Evolutionary conservation across 2,329 filamentous ascomycete genomes (phyloP).

Genomic region (Nakataea oryzae): DNA sequence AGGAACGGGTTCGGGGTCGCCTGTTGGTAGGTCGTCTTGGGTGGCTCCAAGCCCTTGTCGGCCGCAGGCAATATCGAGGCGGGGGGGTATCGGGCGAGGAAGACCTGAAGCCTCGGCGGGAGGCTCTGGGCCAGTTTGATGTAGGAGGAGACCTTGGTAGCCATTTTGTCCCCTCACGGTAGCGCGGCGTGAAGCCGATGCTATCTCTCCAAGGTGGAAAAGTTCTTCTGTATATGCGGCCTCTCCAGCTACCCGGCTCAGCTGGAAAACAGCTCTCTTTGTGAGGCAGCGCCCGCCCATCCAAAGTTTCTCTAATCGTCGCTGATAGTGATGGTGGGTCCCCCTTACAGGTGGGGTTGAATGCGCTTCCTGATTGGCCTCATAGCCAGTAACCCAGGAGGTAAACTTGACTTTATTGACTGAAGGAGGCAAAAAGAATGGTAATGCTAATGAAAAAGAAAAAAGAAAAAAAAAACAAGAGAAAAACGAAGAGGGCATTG

Average conservation of each 20-base stretch:
- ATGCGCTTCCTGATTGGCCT: background rate
- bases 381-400: too few species aligned
- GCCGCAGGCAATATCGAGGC: conserved; percentile 41
- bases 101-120: conserved; percentile 67
- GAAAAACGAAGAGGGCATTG: background rate
- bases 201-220: background rate
- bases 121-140: conserved; percentile 59
- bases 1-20: conserved; percentile 69
- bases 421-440: background rate
- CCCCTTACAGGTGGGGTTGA: background rate
- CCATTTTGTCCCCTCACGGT: background rate
- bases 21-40: conserved; percentile 39
- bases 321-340: background rate
- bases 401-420: background rate
- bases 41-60: conserved; percentile 23
- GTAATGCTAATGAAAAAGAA: background rate
- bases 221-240: background rate
- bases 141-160: conserved; percentile 13
- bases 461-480: background rate
- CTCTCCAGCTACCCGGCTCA: background rate
- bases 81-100: conserved; percentile 86
- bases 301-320: background rate
- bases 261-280: background rate
- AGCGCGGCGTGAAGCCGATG: background rate
- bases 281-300: too few species aligned